Evolutionary conservation across 176 grass and related monocot species (phyloP), one percentile per base, ranked within the genome.

Genomic region (Coix lacrymajobi): DNA sequence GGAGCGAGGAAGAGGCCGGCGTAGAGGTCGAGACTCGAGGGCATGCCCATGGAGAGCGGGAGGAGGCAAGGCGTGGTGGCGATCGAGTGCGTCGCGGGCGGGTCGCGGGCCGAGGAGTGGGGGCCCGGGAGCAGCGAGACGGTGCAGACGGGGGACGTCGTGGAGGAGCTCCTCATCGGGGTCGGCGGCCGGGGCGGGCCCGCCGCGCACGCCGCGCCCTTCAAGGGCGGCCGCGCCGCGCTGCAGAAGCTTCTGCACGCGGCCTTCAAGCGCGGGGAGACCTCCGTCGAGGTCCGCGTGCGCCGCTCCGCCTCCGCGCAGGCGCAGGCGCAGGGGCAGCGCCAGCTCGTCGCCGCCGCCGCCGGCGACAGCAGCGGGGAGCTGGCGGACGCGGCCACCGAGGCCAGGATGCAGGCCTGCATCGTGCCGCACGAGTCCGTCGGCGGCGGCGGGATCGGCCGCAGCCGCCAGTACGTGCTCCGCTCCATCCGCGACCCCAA

Each of bases 401-500:
- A 73, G 16, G 73, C 79, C 37, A 85, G 88, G 77, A 87, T 98
- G 88, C 96, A 98, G 22, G 96, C 93, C n/a, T 98, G 96, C 73
- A 92, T 98, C 78, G 96, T 98, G 52, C 91, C 89, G 26, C 90
- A 87, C 52, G 84, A 85, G 19, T 33, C 88, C 9, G 81, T 74
- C 37, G 73, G 73, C 51, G 67, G 67, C 82, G 88, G 45, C 49
- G 88, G 37, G 66, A 86, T 77, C 37, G 88, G 84, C 11, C 84
- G 91, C 20, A 88, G 84, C 63, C 85, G 83, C 6, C 73, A 85
- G 26, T 99, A 99, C 68, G 91, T 99, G 80, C 87, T 99, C 48
- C 89, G 96, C 44, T 99, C 96, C 8, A 96, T 99, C 71, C 96
- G 87, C 24, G 96, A 96, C 70, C 96, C 96, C 37, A 99, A 96